Evolutionary conservation across 2,329 filamentous ascomycete species (phyloP).

Genomic region (Leptographium flavum): DNA sequence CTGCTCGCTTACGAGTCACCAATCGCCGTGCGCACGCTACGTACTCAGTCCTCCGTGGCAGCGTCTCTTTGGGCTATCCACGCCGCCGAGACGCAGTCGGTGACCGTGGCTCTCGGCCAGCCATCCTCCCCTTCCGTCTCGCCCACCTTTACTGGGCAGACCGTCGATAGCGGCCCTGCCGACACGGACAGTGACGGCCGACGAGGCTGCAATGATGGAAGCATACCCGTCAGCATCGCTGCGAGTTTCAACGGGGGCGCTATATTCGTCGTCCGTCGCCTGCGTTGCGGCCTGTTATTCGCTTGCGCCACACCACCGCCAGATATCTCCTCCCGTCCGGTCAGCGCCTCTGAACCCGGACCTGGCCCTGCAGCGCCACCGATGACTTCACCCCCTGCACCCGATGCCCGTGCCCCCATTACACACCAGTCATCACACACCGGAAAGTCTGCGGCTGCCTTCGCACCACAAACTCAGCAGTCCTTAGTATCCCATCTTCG

Average conservation of each 20-base stretch:
- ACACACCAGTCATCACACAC: not conserved
- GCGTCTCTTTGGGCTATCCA: constrained; percentile 48
- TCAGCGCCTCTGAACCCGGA: not conserved
- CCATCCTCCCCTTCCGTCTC: constrained; percentile 11
- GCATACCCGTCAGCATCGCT: constrained; percentile 24
- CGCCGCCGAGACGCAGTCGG: constrained; percentile 25
- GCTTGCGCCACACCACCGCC: constrained; percentile 40
- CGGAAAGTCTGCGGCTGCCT: constrained; percentile 6
- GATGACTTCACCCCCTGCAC: not conserved
- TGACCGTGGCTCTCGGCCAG: constrained; percentile 15
- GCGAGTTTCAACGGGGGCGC: constrained; percentile 38
- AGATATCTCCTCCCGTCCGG: not conserved
- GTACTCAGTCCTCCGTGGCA: constrained; percentile 50
- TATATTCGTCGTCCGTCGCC: constrained; percentile 42
- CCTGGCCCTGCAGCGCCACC: not conserved
- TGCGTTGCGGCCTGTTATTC: constrained; percentile 46
- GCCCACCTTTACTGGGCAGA: constrained; percentile 3
- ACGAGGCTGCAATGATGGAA: constrained; percentile 8
- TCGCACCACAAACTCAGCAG: not conserved
- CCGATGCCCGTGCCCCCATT: not conserved
- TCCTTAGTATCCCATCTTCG: too few relatives aligned
- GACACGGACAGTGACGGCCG: constrained; percentile 14
- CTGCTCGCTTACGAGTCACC: constrained; percentile 47
- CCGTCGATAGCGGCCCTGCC: constrained; percentile 3
- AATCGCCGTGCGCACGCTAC: constrained; percentile 39